Evolutionary conservation across 305 asterid species (phyloP), one percentile per base, ranked within the genome.

Genomic region (Rubia peregrina): DNA sequence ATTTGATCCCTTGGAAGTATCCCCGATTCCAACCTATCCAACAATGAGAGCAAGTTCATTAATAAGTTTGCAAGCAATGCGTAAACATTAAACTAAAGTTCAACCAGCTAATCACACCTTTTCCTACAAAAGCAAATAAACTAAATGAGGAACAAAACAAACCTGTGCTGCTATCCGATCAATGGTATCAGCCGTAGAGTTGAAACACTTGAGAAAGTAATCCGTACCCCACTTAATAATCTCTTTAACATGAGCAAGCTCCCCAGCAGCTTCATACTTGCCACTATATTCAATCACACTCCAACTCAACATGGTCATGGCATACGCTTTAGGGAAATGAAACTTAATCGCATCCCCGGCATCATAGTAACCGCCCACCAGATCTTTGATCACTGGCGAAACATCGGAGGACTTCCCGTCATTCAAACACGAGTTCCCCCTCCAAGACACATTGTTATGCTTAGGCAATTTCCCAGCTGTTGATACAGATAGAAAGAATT

Each of bases 291-390:
- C 98, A 5, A 92, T 85, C 80, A 92, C 97, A 73, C 98, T 92
- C 98, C 98, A 92, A 77, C 98, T 92, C 84, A 92, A 76, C 95
- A 92, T 84, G 22, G 98, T 92, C 95, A 92, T 87, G 69, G 98
- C 92, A 75, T 87, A 92, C 48, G 98, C 76, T 71, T 81, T 83
- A 2, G 98, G 98, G 71, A 92, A 92, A 61, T 90, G 83, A 76
- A 88, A 92, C 82, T 92, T 92, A 64, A 92, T 90, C 7, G 98
- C 97, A 78, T 92, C 98, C 63, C 98, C 98, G 0, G 97, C 98
- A 75, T 92, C 98, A 66, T 90, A 92, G 71, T 86, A 92, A 57
- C 98, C 98, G 38, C 98, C 88, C n/a, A 80, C 80, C 49, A 84
- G 74, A 78, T 84, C 78, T 67, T 84, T 84, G 42, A 80, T 73